These are phyloP conservation scores for Trichoderma endophyticum DNA, from an alignment of 2,329 filamentous ascomycete genomes.

Conservation along the genomic window DNA sequence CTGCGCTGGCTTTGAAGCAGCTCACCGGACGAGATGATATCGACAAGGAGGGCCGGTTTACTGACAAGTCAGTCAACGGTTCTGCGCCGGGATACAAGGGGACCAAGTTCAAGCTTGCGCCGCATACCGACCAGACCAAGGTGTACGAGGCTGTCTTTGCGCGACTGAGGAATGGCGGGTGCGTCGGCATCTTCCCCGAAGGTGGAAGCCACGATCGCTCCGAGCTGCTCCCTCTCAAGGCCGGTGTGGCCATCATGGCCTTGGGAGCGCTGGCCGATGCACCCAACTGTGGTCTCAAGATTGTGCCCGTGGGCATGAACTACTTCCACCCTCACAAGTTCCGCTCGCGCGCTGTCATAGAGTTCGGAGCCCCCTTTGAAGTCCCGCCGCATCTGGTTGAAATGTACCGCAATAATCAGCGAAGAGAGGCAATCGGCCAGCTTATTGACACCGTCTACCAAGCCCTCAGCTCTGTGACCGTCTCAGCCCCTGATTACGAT, in stretches of 20 bases:
- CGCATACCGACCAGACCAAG: conserved; percentile 88
- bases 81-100: conserved; percentile 65
- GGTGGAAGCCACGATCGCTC: conserved; percentile 94
- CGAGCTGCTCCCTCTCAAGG: conserved; percentile 87
- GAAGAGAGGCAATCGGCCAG: conserved; percentile 80
- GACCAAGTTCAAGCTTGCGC: conserved; percentile 80
- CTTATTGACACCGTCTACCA: conserved; percentile 85
- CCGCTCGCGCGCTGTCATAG: conserved; percentile 88
- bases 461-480: conserved; percentile 80
- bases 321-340: conserved; percentile 99
- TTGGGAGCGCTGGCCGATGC: conserved; percentile 82
- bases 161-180: conserved; percentile 76
- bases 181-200: conserved; percentile 95
- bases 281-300: conserved; percentile 84
- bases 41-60: conserved; percentile 62
- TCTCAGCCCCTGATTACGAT: conserved; percentile 90
- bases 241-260: conserved; percentile 97
- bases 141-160: conserved; percentile 93
- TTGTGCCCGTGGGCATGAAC: conserved; percentile 97
- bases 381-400: conserved; percentile 78
- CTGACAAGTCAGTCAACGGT: conserved; percentile 52
- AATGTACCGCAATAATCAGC: conserved; percentile 78
- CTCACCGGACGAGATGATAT: conserved; percentile 77
- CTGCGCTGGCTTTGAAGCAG: conserved; percentile 70
- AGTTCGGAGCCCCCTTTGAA: conserved; percentile 88